phyloP scores from a whole-genome alignment of 2,329 filamentous ascomycete species.

The Fusarium pseudograminearum region DNA sequence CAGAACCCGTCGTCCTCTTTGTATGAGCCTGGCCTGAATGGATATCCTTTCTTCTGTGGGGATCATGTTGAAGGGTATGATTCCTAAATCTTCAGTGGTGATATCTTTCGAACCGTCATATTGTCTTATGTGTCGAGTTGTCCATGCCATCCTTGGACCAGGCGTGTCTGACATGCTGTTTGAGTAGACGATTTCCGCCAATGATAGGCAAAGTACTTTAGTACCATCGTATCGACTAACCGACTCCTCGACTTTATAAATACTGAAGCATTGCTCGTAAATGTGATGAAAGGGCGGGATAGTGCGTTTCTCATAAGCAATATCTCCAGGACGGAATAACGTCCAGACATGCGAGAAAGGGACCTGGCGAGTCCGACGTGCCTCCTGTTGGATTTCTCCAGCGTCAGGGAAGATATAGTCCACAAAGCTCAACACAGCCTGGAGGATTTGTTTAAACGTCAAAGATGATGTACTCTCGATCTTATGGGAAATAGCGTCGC shows the following conservation, averaged over 20 bases:
- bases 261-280: not conserved
- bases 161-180: no score
- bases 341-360: not conserved
- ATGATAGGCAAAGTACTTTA: not conserved
- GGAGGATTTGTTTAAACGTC: not conserved
- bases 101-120: not conserved
- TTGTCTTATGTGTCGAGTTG: not conserved
- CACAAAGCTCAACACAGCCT: not conserved
- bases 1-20: not conserved
- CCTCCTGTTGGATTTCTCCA: not conserved
- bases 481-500: no score
- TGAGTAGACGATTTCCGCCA: not conserved
- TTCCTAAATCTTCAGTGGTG: not conserved
- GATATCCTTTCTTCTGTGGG: not conserved
- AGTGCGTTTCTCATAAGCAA: not conserved
- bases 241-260: not conserved
- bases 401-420: not conserved
- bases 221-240: not conserved
- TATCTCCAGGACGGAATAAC: not conserved
- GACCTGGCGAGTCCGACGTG: not conserved
- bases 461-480: no score
- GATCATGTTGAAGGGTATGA: not conserved
- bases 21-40: not conserved
- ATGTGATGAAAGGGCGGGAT: accelerated
- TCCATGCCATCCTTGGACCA: not conserved